phyloP scores from a whole-genome alignment of 2,329 filamentous ascomycete genomes.

The Botrytis cinerea region DNA sequence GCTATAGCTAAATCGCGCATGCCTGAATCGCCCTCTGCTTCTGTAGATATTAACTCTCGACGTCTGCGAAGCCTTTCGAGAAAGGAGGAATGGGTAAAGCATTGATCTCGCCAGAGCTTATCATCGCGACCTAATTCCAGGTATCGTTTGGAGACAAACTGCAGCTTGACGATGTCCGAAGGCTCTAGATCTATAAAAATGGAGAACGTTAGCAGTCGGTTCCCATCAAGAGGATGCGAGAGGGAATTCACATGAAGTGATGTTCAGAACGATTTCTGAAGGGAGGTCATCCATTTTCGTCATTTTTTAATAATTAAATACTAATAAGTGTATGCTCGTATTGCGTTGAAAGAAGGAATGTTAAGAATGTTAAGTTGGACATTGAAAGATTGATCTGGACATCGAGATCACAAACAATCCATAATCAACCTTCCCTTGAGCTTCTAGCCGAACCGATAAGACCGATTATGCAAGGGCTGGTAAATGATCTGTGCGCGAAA shows the following conservation, averaged over 20 bases:
- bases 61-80: slow-evolving; percentile 61
- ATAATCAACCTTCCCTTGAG: background rate
- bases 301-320: background rate
- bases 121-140: slow-evolving; percentile 71
- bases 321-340: background rate
- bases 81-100: slow-evolving; percentile 70
- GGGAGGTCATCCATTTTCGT: slow-evolving; percentile 24
- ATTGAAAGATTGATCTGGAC: background rate
- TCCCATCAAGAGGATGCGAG: background rate
- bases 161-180: slow-evolving; percentile 64
- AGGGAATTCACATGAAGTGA: slow-evolving; percentile 19
- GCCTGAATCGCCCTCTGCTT: slow-evolving; percentile 45
- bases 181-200: slow-evolving; percentile 58
- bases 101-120: slow-evolving; percentile 73
- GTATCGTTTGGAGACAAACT: slow-evolving; percentile 68
- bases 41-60: slow-evolving; percentile 46
- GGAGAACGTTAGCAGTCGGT: background rate
- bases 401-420: background rate
- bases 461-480: background rate
- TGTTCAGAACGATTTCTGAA: slow-evolving; percentile 24
- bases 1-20: slow-evolving; percentile 41
- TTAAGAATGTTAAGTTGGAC: background rate
- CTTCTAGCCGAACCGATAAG: slow-evolving; percentile 15
- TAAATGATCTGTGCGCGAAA: slow-evolving; percentile 9
- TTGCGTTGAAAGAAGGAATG: background rate